A percentile compares a stretch with the other conserved stretches of the same genome.
Evolutionary conservation across 805 yeast species (phyloP).

Genomic region (Dipodascus geniculatus): DNA sequence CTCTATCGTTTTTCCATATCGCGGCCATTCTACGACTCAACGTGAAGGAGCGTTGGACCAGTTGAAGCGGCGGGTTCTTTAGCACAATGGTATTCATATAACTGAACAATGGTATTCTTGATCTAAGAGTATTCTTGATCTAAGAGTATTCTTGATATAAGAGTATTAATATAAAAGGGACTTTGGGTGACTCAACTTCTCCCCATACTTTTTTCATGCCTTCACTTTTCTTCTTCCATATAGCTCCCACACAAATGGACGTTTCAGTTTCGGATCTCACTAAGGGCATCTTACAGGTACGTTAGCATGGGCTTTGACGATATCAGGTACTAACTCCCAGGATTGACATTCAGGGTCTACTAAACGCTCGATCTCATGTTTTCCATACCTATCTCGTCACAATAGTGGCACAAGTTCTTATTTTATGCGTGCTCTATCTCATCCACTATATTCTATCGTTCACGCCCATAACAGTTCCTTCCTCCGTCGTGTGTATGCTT

Average conservation of each 20-base stretch:
- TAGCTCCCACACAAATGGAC: too few relatives aligned
- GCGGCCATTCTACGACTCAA: too few relatives aligned
- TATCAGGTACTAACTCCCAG: neutral
- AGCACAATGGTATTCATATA: too few relatives aligned
- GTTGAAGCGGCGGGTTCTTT: too few relatives aligned
- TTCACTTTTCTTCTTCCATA: too few relatives aligned
- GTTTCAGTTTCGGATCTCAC: too few relatives aligned
- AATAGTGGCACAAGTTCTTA: conserved; percentile 37
- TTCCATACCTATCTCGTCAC: conserved; percentile 17
- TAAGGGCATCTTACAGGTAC: neutral
- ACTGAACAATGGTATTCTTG: too few relatives aligned
- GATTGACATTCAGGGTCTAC: conserved; percentile 7
- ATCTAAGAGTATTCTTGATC: too few relatives aligned
- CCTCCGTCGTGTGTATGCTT: conserved; percentile 63
- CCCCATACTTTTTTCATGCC: neutral
- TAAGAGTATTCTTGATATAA: too few relatives aligned
- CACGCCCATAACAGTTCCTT: conserved; percentile 47
- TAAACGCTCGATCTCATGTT: conserved; percentile 3
- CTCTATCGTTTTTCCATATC: too few relatives aligned
- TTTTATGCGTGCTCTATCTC: conserved; percentile 40
- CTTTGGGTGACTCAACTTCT: neutral
- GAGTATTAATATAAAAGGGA: too few relatives aligned
- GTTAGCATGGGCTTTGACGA: neutral
- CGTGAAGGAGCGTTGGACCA: too few relatives aligned
- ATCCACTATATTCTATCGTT: conserved; percentile 35